Evolutionary conservation across 2,329 filamentous ascomycete species (phyloP).

Genomic region (Aureobasidium uvarum): DNA sequence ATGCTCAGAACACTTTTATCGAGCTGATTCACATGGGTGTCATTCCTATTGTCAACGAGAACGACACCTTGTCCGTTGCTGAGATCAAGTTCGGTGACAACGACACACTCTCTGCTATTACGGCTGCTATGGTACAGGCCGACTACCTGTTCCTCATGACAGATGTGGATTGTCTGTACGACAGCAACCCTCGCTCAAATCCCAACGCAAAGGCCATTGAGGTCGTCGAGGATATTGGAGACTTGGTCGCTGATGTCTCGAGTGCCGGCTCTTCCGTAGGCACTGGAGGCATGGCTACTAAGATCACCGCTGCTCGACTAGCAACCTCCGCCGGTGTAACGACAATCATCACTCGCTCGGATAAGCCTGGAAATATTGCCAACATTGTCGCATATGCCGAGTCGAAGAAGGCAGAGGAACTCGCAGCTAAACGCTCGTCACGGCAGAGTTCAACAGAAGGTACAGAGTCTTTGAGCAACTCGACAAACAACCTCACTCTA

Average conservation of each 20-base stretch:
- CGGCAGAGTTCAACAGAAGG: slow-evolving; percentile 9
- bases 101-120: slow-evolving; percentile 94
- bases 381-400: slow-evolving; percentile 83
- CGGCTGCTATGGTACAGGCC: slow-evolving; percentile 93
- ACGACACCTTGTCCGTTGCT: slow-evolving; percentile 91
- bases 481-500: slow-evolving; percentile 29
- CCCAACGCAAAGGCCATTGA: slow-evolving; percentile 87
- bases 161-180: slow-evolving; percentile 95
- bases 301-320: slow-evolving; percentile 88
- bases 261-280: slow-evolving; percentile 84
- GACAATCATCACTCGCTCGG: slow-evolving; percentile 90
- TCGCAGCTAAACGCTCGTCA: slow-evolving; percentile 18
- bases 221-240: slow-evolving; percentile 83
- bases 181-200: slow-evolving; percentile 85
- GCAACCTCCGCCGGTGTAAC: slow-evolving; percentile 94
- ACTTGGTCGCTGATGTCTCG: slow-evolving; percentile 84
- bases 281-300: slow-evolving; percentile 96
- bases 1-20: slow-evolving; percentile 91
- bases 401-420: slow-evolving; percentile 50
- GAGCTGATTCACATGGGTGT: slow-evolving; percentile 92
- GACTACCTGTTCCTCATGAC: slow-evolving; percentile 99
- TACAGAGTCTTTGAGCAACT: slow-evolving; percentile 25
- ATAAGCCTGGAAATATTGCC: slow-evolving; percentile 87
- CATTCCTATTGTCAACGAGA: slow-evolving; percentile 98
- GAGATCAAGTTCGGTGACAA: slow-evolving; percentile 99